Evolutionary conservation across 495 filamentous ascomycete species (phyloP), one percentile per base, ranked within the genome.

Genomic region (Podospora sp.): DNA sequence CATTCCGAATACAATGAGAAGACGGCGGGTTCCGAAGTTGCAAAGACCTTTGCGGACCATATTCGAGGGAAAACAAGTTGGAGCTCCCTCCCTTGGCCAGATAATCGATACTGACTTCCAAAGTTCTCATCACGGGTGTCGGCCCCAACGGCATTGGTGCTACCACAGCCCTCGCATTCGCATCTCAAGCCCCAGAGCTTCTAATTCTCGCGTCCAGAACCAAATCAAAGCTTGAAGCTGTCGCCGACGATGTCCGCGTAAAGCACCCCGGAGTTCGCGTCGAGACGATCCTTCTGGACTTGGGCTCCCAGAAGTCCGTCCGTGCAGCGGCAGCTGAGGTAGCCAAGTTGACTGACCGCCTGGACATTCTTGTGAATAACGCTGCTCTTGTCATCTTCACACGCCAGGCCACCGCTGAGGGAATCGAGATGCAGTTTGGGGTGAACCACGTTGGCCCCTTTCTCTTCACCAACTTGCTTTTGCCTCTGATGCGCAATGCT

Each of bases 371-470:
- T 6, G 73, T 87, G 63, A 88, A 88, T 72, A 88, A 88, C 59
- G 86, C 85, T 7, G 84, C 82, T 20, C 71, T 77, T 36, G 72
- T 72, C 55, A 72, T 76, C 4, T 77, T 78, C 0, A 74, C 75
- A 0, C 71, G 74, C 20, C 72, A 68, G 58, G 75, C 57, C 62
- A 80, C 68, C 0, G 78, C 71, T 62, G 79, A 82, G 51, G 78
- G 84, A 16, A 87, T 87, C 74, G 82, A 87, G 64, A 78, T 84
- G 69, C 88, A 89, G 72, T 81, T 84, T 1, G 79, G 83, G 29
- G 84, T 83, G 16, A 89, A 89, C 70, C 85, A 89, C 67, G 80
- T 87, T 27, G 86, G 85, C 0, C 84, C 86, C 26, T 88, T 87
- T 53, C 73, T 89, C 6, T 76, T 90, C 29, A 87, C 85, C 6